Percentiles rank a stretch among this genome's conserved stretches.
These are phyloP conservation scores for Mercurialis annua DNA, from an alignment of 345 rosid species.

Conservation along the genomic window DNA sequence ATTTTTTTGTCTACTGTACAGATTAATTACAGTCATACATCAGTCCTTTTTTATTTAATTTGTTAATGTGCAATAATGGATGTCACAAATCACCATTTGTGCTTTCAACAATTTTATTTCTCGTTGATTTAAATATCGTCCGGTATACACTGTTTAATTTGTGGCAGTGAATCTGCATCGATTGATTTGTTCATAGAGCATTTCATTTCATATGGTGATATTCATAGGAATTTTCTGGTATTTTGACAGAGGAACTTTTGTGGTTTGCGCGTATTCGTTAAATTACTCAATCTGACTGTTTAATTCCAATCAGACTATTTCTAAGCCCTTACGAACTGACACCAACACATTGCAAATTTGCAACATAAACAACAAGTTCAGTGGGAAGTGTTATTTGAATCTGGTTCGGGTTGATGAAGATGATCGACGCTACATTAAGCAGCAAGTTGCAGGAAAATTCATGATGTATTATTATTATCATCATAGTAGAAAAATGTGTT, in stretches of 20 bases:
- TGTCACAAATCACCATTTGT: too few species aligned
- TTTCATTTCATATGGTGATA: conserved; percentile 9
- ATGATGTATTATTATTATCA: conserved; percentile 28
- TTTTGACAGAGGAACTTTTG: conserved; percentile 89
- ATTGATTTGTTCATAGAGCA: not conserved
- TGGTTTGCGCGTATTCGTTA: conserved; percentile 63
- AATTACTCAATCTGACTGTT: conserved; percentile 17
- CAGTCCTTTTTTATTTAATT: too few species aligned
- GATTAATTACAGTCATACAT: not conserved
- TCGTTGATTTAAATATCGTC: not conserved
- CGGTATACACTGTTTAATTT: not conserved
- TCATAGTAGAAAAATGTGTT: not conserved
- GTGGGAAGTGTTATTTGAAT: conserved; percentile 90
- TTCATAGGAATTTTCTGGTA: conserved; percentile 33
- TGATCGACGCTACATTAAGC: conserved; percentile 95
- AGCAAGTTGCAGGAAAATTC: conserved; percentile 79
- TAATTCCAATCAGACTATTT: conserved; percentile 93
- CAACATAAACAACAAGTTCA: conserved; percentile 96
- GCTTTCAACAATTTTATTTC: not conserved
- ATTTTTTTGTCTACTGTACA: not conserved
- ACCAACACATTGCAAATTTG: conserved; percentile 86
- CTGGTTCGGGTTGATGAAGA: conserved; percentile 97
- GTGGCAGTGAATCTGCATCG: not conserved
- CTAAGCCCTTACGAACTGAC: conserved; percentile 94
- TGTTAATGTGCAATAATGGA: too few species aligned